These are phyloP conservation scores for Rhododendron molle DNA, from an alignment of 148 eudicot species.

Conservation along the genomic window DNA sequence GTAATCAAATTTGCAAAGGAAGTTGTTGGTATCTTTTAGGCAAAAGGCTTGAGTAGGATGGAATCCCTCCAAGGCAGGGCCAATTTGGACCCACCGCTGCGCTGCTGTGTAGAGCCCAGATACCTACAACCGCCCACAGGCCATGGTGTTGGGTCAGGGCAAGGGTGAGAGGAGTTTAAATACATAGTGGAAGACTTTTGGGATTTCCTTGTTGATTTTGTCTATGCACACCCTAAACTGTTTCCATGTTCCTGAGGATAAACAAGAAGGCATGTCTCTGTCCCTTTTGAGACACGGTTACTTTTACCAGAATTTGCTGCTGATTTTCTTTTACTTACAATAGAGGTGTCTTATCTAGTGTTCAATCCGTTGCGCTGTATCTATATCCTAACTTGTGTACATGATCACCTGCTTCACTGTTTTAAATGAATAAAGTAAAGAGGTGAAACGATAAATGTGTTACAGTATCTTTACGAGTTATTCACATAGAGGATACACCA, in stretches of 20 bases:
- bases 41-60: not conserved
- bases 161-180: not conserved
- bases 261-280: not conserved
- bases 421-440: not conserved
- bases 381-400: not conserved
- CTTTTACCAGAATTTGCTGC: not conserved
- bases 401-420: not conserved
- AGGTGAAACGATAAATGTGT: not conserved
- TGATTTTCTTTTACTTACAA: not conserved
- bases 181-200: not conserved
- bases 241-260: not conserved
- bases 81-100: not conserved
- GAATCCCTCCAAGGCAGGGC: not conserved
- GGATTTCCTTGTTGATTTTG: not conserved
- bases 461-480: not conserved
- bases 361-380: not conserved
- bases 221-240: not conserved
- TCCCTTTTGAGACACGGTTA: not conserved
- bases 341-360: not conserved
- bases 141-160: not conserved
- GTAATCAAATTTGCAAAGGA: not conserved
- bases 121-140: not conserved
- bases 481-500: not conserved
- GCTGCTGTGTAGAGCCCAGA: not conserved
- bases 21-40: not conserved